Percentiles rank a stretch among this genome's conserved stretches.
phyloP scores from a whole-genome alignment of 208 protist species.

The Trypanosoma mega region DNA sequence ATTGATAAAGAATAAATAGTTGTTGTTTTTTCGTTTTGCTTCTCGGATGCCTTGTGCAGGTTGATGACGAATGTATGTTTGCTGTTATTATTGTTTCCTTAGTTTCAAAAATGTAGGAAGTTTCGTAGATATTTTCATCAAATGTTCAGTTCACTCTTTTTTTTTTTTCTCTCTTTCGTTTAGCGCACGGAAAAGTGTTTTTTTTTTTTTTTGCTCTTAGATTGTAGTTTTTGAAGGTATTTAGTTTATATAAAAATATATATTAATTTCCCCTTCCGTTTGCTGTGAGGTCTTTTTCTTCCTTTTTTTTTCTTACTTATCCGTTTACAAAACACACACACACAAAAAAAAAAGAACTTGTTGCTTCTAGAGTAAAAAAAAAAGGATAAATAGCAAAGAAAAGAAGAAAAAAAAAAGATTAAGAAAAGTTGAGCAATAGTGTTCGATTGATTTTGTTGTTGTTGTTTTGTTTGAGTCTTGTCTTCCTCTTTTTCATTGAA shows the following conservation, averaged over 20 bases:
- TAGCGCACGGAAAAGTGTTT: not conserved
- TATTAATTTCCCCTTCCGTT: not conserved
- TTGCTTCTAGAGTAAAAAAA: too few relatives aligned
- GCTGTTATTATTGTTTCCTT: too few relatives aligned
- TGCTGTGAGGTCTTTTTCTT: too few relatives aligned
- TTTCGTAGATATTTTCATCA: too few relatives aligned
- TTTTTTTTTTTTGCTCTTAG: too few relatives aligned
- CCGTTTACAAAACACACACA: not conserved
- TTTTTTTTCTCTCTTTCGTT: constrained; percentile 16
- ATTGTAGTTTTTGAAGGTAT: too few relatives aligned
- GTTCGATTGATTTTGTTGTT: not conserved
- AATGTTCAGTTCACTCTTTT: constrained; percentile 8
- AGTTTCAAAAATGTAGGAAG: too few relatives aligned
- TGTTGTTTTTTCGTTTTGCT: too few relatives aligned
- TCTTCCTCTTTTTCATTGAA: not conserved
- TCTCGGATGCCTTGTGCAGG: too few relatives aligned
- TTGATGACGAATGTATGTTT: too few relatives aligned
- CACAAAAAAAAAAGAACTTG: too few relatives aligned
- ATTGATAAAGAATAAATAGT: not conserved
- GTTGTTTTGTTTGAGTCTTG: not conserved
- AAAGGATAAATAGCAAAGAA: not conserved
- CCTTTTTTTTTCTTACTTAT: constrained; percentile 7
- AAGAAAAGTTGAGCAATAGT: too few relatives aligned
- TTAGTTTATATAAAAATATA: not conserved
- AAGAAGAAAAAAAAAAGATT: constrained; percentile 4